Evolutionary conservation across 2,329 filamentous ascomycete species (phyloP), one percentile per base, ranked within the genome.

Genomic region (Fusarium mundagurra): DNA sequence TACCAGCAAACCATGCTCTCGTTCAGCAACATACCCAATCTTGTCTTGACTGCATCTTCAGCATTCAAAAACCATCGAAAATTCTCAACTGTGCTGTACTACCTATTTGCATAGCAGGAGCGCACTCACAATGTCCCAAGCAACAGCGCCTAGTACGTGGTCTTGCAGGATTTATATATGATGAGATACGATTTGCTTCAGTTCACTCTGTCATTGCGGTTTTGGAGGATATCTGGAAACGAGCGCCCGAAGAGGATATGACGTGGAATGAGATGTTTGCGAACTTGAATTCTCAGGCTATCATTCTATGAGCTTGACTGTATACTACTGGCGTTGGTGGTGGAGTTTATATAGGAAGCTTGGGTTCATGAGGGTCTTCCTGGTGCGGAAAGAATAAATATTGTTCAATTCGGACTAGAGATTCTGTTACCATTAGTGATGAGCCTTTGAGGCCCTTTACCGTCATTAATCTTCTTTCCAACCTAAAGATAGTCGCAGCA

Each of bases 31-130:
- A 83, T 33, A 81, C 84, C 0, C 76, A 80, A 10, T 78, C 79
- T 2, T 83, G 81, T 17, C 79, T 85, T 9, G 80, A 81, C 14
- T 79, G 82, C 17, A 81, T 84, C 22, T 80, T 81, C 9, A 83
- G 83, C 17, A 80, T 81, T 9, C 76, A 77, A 29, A 77, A 81
- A 5, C 79, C 81, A 1, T 80, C 82, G 0, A 84, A 84, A 34
- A 79, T 83, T 10, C 79, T 83, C 22, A 82, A 85, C 64, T 85
- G 83, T 33, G 79, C 82, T 17, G 78, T 85, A 1, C 80, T 84
- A 10, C 83, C 83, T 1, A 72, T 85, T 0, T 82, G 81, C 10
- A 78, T 84, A 14, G 80, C 82, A 4, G 83, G 82, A 0, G 81
- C 82, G 0, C 83, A 84, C 51, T 80, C 81, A 1, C 69, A 80